Conservation (phyloP, 805 yeast genomes). For the Alloascoidea africana region DNA sequence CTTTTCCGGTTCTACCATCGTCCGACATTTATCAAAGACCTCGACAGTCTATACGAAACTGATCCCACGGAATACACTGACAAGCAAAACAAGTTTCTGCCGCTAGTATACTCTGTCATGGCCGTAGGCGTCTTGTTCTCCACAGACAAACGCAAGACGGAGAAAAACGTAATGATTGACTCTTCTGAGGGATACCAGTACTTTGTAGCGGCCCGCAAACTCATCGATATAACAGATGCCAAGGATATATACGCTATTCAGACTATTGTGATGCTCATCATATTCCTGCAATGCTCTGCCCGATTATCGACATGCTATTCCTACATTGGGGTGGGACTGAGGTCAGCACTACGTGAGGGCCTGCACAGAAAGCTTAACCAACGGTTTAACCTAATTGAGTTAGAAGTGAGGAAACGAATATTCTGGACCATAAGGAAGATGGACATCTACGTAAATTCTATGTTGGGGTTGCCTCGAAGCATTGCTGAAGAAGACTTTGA, state of each 20-base stretch:
- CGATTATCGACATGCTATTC: conserved; percentile 77
- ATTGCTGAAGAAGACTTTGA: conserved; percentile 69
- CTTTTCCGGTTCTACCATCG: conserved; percentile 76
- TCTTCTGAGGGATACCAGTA: conserved; percentile 55
- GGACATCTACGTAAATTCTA: conserved; percentile 80
- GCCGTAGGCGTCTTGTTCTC: conserved; percentile 78
- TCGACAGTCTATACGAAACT: conserved; percentile 61
- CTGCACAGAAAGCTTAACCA: conserved; percentile 58
- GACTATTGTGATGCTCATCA: conserved; percentile 72
- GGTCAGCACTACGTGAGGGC: conserved; percentile 75
- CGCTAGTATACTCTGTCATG: conserved; percentile 71
- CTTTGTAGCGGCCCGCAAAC: conserved; percentile 65
- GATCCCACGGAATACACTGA: conserved; percentile 61
- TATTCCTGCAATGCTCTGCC: conserved; percentile 81
- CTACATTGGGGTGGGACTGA: conserved; percentile 74
- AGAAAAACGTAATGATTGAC: conserved; percentile 21
- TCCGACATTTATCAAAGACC: conserved; percentile 60
- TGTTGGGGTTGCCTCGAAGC: conserved; percentile 73
- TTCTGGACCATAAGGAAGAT: conserved; percentile 86
- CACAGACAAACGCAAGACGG: conserved; percentile 22
- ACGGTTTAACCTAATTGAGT: conserved; percentile 58
- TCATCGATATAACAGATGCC: conserved; percentile 74
- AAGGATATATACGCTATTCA: conserved; percentile 73
- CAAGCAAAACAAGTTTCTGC: conserved; percentile 60
- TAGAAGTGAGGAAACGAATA: conserved; percentile 69